Evolutionary conservation across 2,329 filamentous ascomycete species (phyloP), one percentile per base, ranked within the genome.

Genomic region (Colletotrichum orchidophilum): DNA sequence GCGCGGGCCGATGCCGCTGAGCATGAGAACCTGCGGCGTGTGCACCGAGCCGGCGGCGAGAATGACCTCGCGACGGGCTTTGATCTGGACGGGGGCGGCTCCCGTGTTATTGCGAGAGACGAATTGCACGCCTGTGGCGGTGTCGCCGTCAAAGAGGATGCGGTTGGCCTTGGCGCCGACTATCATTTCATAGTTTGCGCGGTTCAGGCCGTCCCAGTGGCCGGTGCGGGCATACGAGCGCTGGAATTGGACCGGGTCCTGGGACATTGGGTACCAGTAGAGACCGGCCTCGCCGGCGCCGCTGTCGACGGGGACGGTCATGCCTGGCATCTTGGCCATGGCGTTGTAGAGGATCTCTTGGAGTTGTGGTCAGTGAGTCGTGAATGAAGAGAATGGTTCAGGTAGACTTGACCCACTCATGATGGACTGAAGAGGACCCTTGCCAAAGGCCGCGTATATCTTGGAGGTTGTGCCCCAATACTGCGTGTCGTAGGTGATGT

Each of bases 1-100:
- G 6, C 75, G 75, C 4, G 80, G 78, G 0, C 85, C 84, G 26
- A 87, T 81, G 21, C 85, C 84, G 61, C 83, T 85, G 7, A 83
- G 77, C 73, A 85, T 81, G 1, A 87, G 78, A 0, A 87, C 75
- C 62, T 83, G 81, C 26, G 77, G 84, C 54, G 76, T 85, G 72
- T 80, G 77, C 5, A 79, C 74, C 1, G 80, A 77, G 0, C 82
- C 82, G 0, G 81, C 81, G 1, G 79, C 78, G 1, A 84, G 73
- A 29, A 83, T 78, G 27, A 82, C 79, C 72, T 83, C 81, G n/a
- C 78, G 75, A 7, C 73, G 76, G 0, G 79, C 79, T 9, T 63
- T 69, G 33, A 79, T 74, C 31, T 74, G 76, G 1, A 76, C 73
- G 7, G 62, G 72, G 3, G 73, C 70, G 3, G 63, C 33, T 7